Base-by-base conservation (phyloP, 345 rosid species). In the Gossypium longicalyx region DNA sequence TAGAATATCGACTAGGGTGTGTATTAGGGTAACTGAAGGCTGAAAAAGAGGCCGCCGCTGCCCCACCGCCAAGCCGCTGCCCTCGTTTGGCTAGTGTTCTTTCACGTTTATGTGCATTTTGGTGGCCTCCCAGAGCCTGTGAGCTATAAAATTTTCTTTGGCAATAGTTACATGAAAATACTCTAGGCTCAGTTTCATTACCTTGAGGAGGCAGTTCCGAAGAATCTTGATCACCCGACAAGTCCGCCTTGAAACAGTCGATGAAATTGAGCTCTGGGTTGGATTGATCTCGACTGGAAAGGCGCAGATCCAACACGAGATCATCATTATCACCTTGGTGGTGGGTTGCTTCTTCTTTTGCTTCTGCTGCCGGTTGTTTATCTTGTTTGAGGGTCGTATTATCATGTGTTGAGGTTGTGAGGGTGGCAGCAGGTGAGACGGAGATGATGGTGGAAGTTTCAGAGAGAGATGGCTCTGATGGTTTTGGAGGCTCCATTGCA, bases 81-180 rank as follows among this genome's bases (percentile, higher is more conserved):
- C 92, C 94, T 12, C 93, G 87, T 78, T 90, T 94, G 0, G 97
- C 98, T 15, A 94, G 88, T 11, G 94, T 90, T 76, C 97, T 84
- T 79, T 92, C 98, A 19, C 94, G 87, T 78, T 92, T 94, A 41
- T 94, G 97, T 0, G 97, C 98, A 76, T 94, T 94, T 84, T 94
- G 98, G 75, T 94, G 98, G 3, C 98, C 98, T 1, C 98, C 98
- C 44, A 92, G 86, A 51, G 98, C 98, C 79, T 94, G 98, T 29
- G 98, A 94, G 78, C 98, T 92, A 43, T 92, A 92, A 79, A 94
- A 94, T 85, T 90, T 90, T 74, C 98, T 85, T 82, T 88, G 97
- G 81, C 98, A 94, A 67, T 86, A 94, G 73, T 94, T 94, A 82
- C 98, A 94, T 0, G 94, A 87, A 79, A 94, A 94, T 2, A 90